phyloP scores from a whole-genome alignment of 768 basidiomycete genomes.

The Podaxis rugospora region DNA sequence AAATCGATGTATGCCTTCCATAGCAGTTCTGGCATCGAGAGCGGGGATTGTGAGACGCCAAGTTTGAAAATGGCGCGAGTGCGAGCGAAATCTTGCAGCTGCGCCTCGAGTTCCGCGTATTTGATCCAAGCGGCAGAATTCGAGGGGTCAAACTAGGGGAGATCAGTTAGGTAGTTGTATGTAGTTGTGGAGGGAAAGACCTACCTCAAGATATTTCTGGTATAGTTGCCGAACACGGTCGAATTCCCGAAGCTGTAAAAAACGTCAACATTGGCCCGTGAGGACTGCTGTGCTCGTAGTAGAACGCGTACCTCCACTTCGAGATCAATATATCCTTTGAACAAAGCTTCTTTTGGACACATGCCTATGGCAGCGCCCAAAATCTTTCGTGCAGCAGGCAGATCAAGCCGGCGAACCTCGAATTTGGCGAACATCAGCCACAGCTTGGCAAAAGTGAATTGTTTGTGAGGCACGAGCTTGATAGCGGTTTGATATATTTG shows the following conservation, averaged over 20 bases:
- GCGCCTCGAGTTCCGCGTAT: conserved; percentile 87
- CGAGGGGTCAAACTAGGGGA: conserved; percentile 71
- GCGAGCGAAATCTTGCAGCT: conserved; percentile 81
- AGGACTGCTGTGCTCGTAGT: background rate
- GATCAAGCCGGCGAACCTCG: conserved; percentile 79
- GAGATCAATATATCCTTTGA: conserved; percentile 94
- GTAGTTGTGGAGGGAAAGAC: conserved; percentile 12
- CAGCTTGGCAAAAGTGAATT: conserved; percentile 96
- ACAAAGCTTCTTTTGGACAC: conserved; percentile 92
- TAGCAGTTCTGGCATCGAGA: conserved; percentile 93
- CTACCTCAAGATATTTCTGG: conserved; percentile 89
- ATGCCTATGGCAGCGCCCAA: conserved; percentile 90
- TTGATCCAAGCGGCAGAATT: conserved; percentile 96
- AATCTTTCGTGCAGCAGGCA: conserved; percentile 82
- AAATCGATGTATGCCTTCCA: conserved; percentile 98
- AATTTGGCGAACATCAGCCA: conserved; percentile 94
- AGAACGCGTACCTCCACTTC: conserved; percentile 70
- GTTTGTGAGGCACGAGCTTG: conserved; percentile 88
- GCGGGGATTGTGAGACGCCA: conserved; percentile 72
- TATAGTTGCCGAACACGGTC: conserved; percentile 90
- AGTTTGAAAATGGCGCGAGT: conserved; percentile 94
- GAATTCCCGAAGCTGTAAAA: conserved; percentile 82
- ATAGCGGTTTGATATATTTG: conserved; percentile 92
- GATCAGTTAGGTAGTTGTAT: background rate
- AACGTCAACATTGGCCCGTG: background rate